Conservation (phyloP, 2,329 filamentous ascomycete genomes). For the Coleophoma cylindrospora region DNA sequence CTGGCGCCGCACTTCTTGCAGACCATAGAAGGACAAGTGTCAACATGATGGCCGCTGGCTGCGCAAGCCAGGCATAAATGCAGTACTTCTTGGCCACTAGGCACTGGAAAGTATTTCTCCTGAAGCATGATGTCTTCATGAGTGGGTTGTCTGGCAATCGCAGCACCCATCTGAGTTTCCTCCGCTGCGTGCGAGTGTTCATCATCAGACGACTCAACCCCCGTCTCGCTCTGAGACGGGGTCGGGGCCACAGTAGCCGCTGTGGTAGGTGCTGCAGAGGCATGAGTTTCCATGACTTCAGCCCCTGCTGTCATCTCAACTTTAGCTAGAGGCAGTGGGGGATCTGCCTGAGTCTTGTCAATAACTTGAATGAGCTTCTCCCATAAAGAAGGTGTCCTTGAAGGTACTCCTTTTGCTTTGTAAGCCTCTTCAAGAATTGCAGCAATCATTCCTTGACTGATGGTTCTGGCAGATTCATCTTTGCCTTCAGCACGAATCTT, state of each 20-base stretch:
- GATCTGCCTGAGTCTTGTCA: too few relatives aligned
- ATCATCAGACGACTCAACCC: not conserved
- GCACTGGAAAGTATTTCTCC: constrained; percentile 41
- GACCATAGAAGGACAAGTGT: constrained; percentile 36
- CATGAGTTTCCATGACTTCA: not conserved
- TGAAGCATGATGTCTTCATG: constrained; percentile 26
- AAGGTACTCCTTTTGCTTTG: not conserved
- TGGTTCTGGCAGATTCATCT: not conserved
- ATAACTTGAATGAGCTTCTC: too few relatives aligned
- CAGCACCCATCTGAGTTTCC: not conserved
- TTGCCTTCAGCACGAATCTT: not conserved
- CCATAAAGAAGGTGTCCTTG: too few relatives aligned
- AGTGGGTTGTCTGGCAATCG: constrained; percentile 1
- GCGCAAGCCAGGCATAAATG: constrained; percentile 46
- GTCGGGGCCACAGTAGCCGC: not conserved
- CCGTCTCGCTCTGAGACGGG: not conserved
- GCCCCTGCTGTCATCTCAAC: too few relatives aligned
- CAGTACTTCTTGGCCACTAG: constrained; percentile 18
- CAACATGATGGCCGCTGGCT: constrained; percentile 38
- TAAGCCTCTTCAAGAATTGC: not conserved
- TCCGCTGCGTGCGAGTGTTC: not conserved
- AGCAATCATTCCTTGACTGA: not conserved
- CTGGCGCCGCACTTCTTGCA: constrained; percentile 44
- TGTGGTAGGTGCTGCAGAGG: not conserved
- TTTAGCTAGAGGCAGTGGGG: too few relatives aligned